phyloP scores from a whole-genome alignment of 331 rosid genomes.

The Acacia concinna region DNA sequence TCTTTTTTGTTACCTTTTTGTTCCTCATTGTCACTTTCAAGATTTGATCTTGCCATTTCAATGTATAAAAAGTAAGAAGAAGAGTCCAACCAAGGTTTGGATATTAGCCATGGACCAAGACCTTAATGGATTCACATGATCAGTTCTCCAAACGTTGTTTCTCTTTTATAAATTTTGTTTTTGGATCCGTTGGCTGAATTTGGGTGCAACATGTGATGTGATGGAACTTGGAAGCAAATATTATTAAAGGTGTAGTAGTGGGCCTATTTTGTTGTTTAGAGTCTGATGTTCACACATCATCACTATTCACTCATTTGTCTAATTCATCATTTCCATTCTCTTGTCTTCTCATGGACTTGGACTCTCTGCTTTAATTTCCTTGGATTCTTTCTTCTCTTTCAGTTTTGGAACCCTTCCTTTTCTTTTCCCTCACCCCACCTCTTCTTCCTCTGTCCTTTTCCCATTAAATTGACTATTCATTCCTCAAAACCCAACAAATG shows the following conservation, averaged over 20 bases:
- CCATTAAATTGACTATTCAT: not conserved
- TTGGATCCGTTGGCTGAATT: not conserved
- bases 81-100: not conserved
- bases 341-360: not conserved
- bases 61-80: too few relatives aligned
- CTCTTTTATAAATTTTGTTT: too few relatives aligned
- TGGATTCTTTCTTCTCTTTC: not conserved
- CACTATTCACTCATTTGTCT: not conserved
- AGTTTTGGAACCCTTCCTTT: not conserved
- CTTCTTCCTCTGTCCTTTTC: not conserved
- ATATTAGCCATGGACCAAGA: not conserved
- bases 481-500: not conserved
- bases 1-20: too few relatives aligned
- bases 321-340: not conserved
- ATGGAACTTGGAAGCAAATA: not conserved
- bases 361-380: not conserved
- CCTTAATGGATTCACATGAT: not conserved
- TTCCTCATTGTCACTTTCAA: too few relatives aligned
- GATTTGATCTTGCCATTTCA: too few relatives aligned
- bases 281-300: not conserved
- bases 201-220: not conserved
- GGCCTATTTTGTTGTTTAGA: not conserved
- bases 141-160: not conserved
- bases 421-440: not conserved
- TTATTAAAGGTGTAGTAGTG: not conserved